A percentile compares a stretch with the other conserved stretches of the same genome.
Evolutionary conservation across 2,329 filamentous ascomycete genomes (phyloP).

Genomic region (Amphichorda felina): DNA sequence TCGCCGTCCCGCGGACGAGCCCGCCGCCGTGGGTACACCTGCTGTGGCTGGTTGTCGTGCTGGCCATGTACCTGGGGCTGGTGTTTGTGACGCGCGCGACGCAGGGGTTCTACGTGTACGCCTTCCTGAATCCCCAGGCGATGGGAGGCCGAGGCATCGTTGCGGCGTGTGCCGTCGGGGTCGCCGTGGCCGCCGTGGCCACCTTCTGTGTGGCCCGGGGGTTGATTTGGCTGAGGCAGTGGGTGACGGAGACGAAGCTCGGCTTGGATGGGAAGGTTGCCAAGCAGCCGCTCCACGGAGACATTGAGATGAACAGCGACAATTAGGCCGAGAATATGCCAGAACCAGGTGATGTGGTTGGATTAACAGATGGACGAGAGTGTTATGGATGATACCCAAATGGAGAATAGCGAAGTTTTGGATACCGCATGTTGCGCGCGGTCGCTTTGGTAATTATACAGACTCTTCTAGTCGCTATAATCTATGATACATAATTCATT

Average conservation of each 20-base stretch:
- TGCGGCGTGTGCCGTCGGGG: conserved; percentile 51
- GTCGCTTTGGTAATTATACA: no score
- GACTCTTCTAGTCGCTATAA: background rate
- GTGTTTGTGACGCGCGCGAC: conserved; percentile 63
- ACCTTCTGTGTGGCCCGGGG: conserved; percentile 40
- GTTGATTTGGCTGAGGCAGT: conserved; percentile 36
- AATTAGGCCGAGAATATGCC: no score
- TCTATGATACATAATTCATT: background rate
- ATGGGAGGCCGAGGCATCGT: conserved; percentile 35
- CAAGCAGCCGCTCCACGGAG: conserved; percentile 8
- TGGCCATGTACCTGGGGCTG: conserved; percentile 60
- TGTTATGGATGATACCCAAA: background rate
- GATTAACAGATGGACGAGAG: no score
- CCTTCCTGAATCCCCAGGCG: conserved; percentile 58
- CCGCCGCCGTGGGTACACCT: conserved; percentile 51
- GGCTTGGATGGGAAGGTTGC: conserved; percentile 29
- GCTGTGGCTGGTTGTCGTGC: conserved; percentile 54
- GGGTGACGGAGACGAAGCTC: conserved; percentile 34
- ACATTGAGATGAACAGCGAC: conserved; percentile 18
- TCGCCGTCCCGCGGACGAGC: conserved; percentile 54
- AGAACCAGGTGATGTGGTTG: no score
- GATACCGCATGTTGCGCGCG: no score
- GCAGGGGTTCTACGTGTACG: conserved; percentile 65
- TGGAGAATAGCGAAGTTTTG: no score
- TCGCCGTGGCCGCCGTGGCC: conserved; percentile 37